phyloP scores from a whole-genome alignment of 768 basidiomycete species.

The Nidularia sp. region DNA sequence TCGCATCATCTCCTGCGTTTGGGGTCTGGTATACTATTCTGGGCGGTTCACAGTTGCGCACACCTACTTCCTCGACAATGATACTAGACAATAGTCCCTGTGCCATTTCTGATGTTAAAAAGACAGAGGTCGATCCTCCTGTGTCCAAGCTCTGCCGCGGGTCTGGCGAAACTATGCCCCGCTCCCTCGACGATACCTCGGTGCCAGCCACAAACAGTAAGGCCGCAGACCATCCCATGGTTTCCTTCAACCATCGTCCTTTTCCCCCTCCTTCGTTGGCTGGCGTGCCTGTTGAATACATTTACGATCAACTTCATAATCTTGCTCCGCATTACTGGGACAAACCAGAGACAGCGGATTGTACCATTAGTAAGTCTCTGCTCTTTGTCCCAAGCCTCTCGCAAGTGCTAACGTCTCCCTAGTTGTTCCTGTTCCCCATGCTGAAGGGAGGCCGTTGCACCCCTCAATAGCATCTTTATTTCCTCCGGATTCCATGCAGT shows the following conservation, averaged over 20 bases:
- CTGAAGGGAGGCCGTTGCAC: constrained; percentile 27
- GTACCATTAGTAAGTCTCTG: constrained; percentile 59
- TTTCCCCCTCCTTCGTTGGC: constrained; percentile 63
- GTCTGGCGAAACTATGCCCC: constrained; percentile 32
- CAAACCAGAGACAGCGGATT: constrained; percentile 72
- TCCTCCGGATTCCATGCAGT: constrained; percentile 24
- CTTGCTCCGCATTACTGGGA: constrained; percentile 72
- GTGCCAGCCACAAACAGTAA: constrained; percentile 23
- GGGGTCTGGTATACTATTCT: constrained; percentile 28
- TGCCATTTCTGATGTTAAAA: constrained; percentile 22
- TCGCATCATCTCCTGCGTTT: constrained; percentile 12
- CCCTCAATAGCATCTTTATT: constrained; percentile 19
- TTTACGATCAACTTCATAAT: constrained; percentile 62
- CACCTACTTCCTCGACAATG: constrained; percentile 10
- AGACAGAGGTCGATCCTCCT: constrained; percentile 17
- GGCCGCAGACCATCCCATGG: constrained; percentile 17
- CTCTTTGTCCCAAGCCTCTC: constrained; percentile 1
- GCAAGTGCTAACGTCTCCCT: constrained; percentile 1
- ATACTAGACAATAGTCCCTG: constrained; percentile 25
- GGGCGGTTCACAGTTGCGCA: constrained; percentile 12
- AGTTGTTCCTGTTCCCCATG: constrained; percentile 52
- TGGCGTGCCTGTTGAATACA: constrained; percentile 69
- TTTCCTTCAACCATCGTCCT: constrained; percentile 49
- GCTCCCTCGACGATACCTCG: constrained; percentile 10
- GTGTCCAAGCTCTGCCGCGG: constrained; percentile 32